Percentiles rank a stretch among this genome's conserved stretches.
phyloP scores from a whole-genome alignment of 2,329 filamentous ascomycete genomes.

The Fusarium sp. region DNA sequence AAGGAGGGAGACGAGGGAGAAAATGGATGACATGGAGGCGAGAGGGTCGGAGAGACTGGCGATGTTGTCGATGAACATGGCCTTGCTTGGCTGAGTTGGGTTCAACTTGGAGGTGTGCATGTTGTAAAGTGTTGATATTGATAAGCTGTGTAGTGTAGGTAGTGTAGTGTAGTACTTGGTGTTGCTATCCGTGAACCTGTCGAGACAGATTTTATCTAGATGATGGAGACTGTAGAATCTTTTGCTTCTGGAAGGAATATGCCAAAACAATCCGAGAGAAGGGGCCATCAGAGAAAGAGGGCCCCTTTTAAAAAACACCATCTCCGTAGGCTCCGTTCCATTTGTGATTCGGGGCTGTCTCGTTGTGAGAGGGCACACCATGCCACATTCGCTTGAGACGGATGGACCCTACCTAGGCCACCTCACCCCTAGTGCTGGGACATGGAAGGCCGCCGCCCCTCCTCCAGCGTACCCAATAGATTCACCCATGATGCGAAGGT shows the following conservation, averaged over 20 bases:
- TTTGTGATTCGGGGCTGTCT: not conserved
- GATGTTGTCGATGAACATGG: slow-evolving; percentile 44
- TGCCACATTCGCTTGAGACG: slow-evolving; percentile 10
- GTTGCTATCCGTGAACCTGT: not conserved
- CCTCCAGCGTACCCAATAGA: slow-evolving; percentile 33
- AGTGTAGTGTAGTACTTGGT: not conserved
- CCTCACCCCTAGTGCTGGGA: slow-evolving; percentile 9
- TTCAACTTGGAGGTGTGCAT: slow-evolving; percentile 41
- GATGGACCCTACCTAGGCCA: slow-evolving; percentile 11
- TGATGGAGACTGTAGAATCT: slow-evolving; percentile 5
- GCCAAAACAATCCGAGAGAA: slow-evolving; percentile 19
- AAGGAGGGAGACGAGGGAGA: slow-evolving; percentile 48
- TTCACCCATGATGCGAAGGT: slow-evolving; percentile 42
- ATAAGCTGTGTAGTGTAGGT: slow-evolving; percentile 2
- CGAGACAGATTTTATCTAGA: not conserved
- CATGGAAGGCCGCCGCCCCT: not conserved
- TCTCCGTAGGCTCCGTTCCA: slow-evolving; percentile 35
- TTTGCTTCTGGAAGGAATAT: slow-evolving; percentile 33
- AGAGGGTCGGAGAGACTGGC: slow-evolving; percentile 46
- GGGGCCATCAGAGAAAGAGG: slow-evolving; percentile 9
- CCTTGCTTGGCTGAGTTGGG: slow-evolving; percentile 31
- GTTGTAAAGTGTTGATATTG: slow-evolving; percentile 12
- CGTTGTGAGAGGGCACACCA: slow-evolving; percentile 22
- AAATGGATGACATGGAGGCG: slow-evolving; percentile 44
- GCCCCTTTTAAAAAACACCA: slow-evolving; percentile 19